Evolutionary conservation across 108 stramenopile species (phyloP).

Genomic region (Cylindrotheca fusiformis): DNA sequence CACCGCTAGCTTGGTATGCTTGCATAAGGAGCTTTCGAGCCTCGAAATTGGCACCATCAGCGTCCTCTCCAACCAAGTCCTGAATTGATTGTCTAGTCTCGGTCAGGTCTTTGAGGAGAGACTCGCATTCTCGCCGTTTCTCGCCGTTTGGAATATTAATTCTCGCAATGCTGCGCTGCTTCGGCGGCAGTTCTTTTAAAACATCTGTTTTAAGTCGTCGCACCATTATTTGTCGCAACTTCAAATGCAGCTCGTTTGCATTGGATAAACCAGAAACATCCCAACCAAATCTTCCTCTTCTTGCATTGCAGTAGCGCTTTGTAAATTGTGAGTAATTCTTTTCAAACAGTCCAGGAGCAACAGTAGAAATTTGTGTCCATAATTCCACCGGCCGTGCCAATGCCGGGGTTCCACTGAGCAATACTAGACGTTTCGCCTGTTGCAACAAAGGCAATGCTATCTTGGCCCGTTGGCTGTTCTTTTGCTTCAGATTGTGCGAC

Average conservation of each 20-base stretch:
- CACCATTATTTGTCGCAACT: conserved; percentile 77
- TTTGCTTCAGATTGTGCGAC: conserved; percentile 85
- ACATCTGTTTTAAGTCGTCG: conserved; percentile 86
- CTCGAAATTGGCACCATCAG: conserved; percentile 49
- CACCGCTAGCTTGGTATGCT: conserved; percentile 76
- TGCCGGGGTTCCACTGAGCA: conserved; percentile 90
- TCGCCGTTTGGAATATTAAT: conserved; percentile 35
- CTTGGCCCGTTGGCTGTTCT: conserved; percentile 71
- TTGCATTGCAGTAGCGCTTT: conserved; percentile 76
- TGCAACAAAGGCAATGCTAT: conserved; percentile 70
- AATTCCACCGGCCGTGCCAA: conserved; percentile 88
- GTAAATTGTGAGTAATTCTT: conserved; percentile 59
- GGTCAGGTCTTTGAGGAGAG: conserved; percentile 37
- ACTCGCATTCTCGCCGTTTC: conserved; percentile 34
- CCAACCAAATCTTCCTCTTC: conserved; percentile 62
- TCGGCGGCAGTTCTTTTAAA: conserved; percentile 80
- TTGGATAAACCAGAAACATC: conserved; percentile 67
- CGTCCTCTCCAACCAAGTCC: conserved; percentile 51
- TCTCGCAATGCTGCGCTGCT: conserved; percentile 74
- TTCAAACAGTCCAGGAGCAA: conserved; percentile 65
- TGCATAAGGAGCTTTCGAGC: conserved; percentile 72
- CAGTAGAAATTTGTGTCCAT: conserved; percentile 73
- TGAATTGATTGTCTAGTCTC: conserved; percentile 36
- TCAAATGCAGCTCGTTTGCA: conserved; percentile 74
- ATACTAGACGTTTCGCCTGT: conserved; percentile 55